Percentiles rank a stretch among this genome's conserved stretches.
These are phyloP conservation scores for Physcomitrium patens DNA, from an alignment of 225 moss, liverwort and hornwort genomes.

Conservation along the genomic window DNA sequence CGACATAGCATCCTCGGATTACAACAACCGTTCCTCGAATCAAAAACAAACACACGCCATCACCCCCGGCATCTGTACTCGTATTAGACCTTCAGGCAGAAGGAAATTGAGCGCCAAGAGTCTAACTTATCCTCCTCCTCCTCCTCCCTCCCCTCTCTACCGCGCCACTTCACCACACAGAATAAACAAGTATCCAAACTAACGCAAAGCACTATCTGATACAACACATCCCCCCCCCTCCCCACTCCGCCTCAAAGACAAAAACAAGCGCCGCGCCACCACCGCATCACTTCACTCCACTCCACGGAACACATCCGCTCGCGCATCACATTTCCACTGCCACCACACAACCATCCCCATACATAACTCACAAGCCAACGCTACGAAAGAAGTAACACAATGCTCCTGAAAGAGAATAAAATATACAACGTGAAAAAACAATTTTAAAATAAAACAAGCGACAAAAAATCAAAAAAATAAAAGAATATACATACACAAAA, in stretches of 20 bases:
- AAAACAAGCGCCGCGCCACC: constrained; percentile 18
- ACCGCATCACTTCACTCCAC: constrained; percentile 23
- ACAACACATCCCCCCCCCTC: not conserved
- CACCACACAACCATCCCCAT: not conserved
- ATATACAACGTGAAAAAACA: no score
- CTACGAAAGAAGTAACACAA: not conserved
- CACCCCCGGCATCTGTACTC: constrained; percentile 25
- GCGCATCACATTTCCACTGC: constrained; percentile 14
- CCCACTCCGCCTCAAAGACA: not conserved
- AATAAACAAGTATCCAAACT: constrained; percentile 2
- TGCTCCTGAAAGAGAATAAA: no score
- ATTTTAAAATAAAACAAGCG: no score
- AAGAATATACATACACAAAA: no score
- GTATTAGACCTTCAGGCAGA: not conserved
- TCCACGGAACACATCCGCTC: constrained; percentile 1
- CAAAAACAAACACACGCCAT: constrained; percentile 17
- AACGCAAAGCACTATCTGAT: not conserved
- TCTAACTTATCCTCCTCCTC: not conserved
- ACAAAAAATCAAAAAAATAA: no score
- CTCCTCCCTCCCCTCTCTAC: not conserved
- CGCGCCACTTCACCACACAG: not conserved
- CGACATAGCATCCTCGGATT: constrained; percentile 9
- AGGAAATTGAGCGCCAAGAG: not conserved
- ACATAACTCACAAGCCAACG: not conserved
- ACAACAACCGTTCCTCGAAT: constrained; percentile 8